Evolutionary conservation across 768 basidiomycete genomes (phyloP), one percentile per base, ranked within the genome.

Genomic region (Boletus tomentosulus): DNA sequence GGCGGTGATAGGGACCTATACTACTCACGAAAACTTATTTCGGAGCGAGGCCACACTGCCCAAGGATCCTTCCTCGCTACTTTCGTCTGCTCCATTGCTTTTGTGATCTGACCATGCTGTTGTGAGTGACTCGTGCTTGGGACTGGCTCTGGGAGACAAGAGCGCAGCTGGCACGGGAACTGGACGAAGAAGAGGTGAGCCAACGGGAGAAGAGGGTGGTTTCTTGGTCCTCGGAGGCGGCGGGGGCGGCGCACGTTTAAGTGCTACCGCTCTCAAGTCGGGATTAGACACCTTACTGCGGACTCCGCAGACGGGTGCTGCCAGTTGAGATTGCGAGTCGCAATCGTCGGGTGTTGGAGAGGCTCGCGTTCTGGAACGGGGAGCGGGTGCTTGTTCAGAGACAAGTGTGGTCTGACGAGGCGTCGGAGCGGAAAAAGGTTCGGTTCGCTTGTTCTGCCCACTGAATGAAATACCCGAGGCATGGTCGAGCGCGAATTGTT

Each of bases 161-260:
- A 68, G 59, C 5, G 61, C 51, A 13, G 63, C 59, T 7, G 79
- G 77, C 15, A 70, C 59, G 13, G 78, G 76, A 6, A 79, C 76
- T 0, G 84, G 82, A 15, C 79, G 76, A 50, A 82, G 62, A n/a
- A 80, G 70, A 19, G 82, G 82, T 1, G 82, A 78, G 25, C 70
- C 69, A 16, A 66, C 58, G 16, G 78, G 74, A 2, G 76, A 75
- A 3, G 74, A 73, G n/a, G 59, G 31, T 9, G 59, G 41, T 43
- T 64, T 70, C 71, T 78, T 65, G 53, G 58, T 38, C 54, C 67
- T 53, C 65, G 68, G 45, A 3, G 76, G 66, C n/a, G 81, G 78
- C 2, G 81, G 80, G 1, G 85, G 85, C 0, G 85, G 84, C 3
- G 78, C 75, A 47, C 82, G 77, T 57, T 76, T 80, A 4, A 68